Percentiles rank a stretch among this genome's conserved stretches.
Evolutionary conservation across 192 early-diverging fungal species (phyloP).

Genomic region (Coemansia sp.): DNA sequence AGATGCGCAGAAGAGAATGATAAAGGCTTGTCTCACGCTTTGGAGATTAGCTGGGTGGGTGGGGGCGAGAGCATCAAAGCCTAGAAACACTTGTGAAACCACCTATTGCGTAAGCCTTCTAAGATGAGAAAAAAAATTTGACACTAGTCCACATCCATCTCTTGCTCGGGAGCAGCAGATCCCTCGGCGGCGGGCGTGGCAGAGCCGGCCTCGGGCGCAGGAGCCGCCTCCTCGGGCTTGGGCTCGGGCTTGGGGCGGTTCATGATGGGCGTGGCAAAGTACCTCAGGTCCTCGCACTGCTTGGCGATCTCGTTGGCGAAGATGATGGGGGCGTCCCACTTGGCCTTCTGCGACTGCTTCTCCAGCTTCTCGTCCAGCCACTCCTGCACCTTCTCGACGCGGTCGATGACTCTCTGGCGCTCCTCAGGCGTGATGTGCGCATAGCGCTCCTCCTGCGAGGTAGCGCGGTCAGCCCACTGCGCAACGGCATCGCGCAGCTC

Average conservation of each 20-base stretch:
- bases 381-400: conserved; percentile 68
- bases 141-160: conserved; percentile 70
- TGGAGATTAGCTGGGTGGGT: not conserved
- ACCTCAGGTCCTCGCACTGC: conserved; percentile 68
- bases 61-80: not conserved
- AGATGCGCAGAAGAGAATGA: not conserved
- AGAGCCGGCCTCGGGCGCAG: conserved; percentile 41
- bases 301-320: conserved; percentile 67
- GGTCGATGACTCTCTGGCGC: conserved; percentile 76
- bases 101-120: not conserved
- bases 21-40: not conserved
- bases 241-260: conserved; percentile 88
- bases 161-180: conserved; percentile 33
- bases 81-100: not conserved
- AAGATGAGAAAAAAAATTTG: not conserved
- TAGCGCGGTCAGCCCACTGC: conserved; percentile 67
- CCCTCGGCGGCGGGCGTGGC: not conserved
- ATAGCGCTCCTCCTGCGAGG: conserved; percentile 79
- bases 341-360: conserved; percentile 71
- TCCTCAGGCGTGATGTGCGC: conserved; percentile 84
- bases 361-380: conserved; percentile 85
- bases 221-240: conserved; percentile 49
- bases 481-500: conserved; percentile 77
- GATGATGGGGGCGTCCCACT: conserved; percentile 73
- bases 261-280: conserved; percentile 76